phyloP scores from a whole-genome alignment of 2,329 filamentous ascomycete genomes.

The Ophiosphaerella narmari region DNA sequence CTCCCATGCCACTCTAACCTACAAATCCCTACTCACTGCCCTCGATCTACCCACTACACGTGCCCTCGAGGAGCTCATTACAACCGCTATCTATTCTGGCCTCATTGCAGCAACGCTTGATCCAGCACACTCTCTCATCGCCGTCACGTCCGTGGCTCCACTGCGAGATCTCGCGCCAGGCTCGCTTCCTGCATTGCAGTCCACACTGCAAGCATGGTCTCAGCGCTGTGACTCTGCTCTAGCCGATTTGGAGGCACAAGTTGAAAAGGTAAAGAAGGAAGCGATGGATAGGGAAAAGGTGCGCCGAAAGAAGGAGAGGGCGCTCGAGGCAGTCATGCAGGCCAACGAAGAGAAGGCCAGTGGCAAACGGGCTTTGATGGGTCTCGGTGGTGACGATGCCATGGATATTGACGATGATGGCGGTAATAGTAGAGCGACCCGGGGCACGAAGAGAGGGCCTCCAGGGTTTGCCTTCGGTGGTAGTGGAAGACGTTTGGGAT shows the following conservation, averaged over 20 bases:
- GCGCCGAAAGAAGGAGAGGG: slow-evolving; percentile 48
- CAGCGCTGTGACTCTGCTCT: slow-evolving; percentile 77
- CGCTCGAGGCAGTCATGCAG: slow-evolving; percentile 40
- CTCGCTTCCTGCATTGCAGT: slow-evolving; percentile 70
- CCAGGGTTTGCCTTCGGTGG: slow-evolving; percentile 31
- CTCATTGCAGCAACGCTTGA: slow-evolving; percentile 84
- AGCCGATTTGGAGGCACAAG: slow-evolving; percentile 74
- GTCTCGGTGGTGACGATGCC: slow-evolving; percentile 34
- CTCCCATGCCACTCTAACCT: slow-evolving; percentile 69
- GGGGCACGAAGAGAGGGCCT: slow-evolving; percentile 38
- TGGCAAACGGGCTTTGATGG: slow-evolving; percentile 28
- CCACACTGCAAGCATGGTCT: slow-evolving; percentile 74
- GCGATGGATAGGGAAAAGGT: slow-evolving; percentile 49
- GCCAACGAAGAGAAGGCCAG: slow-evolving; percentile 32
- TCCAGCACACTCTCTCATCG: slow-evolving; percentile 72
- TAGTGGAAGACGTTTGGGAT: slow-evolving; percentile 33
- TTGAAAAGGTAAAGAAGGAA: slow-evolving; percentile 64
- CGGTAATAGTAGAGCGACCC: slow-evolving; percentile 24
- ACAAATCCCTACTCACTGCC: slow-evolving; percentile 67
- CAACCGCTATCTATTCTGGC: slow-evolving; percentile 83
- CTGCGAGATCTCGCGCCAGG: slow-evolving; percentile 82
- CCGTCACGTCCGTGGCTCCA: slow-evolving; percentile 79
- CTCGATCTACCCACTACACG: slow-evolving; percentile 70
- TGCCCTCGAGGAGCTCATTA: slow-evolving; percentile 84
- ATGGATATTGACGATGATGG: slow-evolving; percentile 47